phyloP scores from a whole-genome alignment of 176 grass and related monocot genomes.

The Ananas comosus region DNA sequence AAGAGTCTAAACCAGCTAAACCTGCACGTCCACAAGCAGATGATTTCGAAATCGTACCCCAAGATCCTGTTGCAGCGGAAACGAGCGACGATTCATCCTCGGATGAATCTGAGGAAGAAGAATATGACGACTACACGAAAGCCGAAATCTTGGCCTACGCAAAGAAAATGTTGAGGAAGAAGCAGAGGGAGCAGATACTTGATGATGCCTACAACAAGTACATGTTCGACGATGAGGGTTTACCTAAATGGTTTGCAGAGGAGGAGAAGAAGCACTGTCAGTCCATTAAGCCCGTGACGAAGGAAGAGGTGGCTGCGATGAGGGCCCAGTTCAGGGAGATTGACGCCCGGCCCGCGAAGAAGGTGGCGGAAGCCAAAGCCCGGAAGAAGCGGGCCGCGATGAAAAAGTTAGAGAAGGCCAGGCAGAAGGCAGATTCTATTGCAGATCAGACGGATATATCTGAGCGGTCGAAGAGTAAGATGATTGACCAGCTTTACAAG shows the following conservation, averaged over 20 bases:
- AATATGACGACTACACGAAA: constrained; percentile 47
- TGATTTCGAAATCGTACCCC: constrained; percentile 86
- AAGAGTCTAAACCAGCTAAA: constrained; percentile 12
- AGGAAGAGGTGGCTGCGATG: constrained; percentile 80
- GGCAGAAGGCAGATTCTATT: constrained; percentile 70
- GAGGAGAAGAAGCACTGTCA: constrained; percentile 71
- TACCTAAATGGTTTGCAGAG: constrained; percentile 76
- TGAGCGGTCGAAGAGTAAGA: constrained; percentile 70
- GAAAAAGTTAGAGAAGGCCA: constrained; percentile 66
- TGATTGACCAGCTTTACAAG: constrained; percentile 78
- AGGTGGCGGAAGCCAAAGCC: constrained; percentile 89
- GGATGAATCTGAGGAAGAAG: constrained; percentile 57
- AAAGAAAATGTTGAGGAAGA: constrained; percentile 96
- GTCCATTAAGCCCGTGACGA: constrained; percentile 66
- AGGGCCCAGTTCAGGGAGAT: constrained; percentile 83
- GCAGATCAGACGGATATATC: constrained; percentile 80
- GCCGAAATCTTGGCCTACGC: constrained; percentile 87
- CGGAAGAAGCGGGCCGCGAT: constrained; percentile 64
- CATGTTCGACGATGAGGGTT: constrained; percentile 80
- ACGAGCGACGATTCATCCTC: constrained; percentile 52
- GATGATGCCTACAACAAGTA: constrained; percentile 89
- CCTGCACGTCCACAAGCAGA: constrained; percentile 23
- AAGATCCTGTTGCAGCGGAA: constrained; percentile 38
- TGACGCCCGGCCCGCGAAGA: constrained; percentile 76
- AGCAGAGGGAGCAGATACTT: constrained; percentile 87